These are phyloP conservation scores for Pestalotiopsis fici DNA, from an alignment of 2,329 filamentous ascomycete genomes.

Conservation along the genomic window DNA sequence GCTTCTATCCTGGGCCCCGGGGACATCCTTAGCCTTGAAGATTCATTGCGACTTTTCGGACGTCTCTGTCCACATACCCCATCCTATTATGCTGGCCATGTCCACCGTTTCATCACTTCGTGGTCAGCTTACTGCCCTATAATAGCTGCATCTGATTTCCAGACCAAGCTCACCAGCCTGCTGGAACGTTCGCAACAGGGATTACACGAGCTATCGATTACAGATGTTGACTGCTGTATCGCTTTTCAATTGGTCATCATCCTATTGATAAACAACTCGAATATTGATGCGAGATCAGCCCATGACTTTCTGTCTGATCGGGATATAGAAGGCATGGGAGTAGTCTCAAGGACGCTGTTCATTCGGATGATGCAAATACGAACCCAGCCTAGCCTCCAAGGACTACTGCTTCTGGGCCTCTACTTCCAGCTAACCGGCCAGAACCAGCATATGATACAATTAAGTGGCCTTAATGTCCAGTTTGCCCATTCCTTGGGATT, in stretches of 20 bases:
- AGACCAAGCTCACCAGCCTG: background rate
- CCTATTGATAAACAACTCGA: background rate
- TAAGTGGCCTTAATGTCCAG: background rate
- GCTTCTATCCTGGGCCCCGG: background rate
- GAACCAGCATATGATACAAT: background rate
- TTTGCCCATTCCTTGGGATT: background rate
- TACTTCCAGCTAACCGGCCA: conserved; percentile 4
- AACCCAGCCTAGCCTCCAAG: background rate
- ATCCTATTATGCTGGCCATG: background rate
- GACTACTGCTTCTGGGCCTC: background rate
- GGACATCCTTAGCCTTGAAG: background rate
- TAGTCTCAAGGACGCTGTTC: background rate
- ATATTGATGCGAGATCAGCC: background rate
- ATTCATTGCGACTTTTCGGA: background rate
- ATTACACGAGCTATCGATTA: background rate
- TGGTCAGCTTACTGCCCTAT: conserved; percentile 5
- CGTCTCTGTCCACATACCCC: background rate
- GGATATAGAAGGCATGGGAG: background rate
- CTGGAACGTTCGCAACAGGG: background rate
- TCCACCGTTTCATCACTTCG: background rate
- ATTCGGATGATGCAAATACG: background rate
- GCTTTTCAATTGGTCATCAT: background rate
- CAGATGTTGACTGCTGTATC: background rate
- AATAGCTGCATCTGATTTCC: background rate
- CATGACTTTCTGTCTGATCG: background rate